Base-by-base conservation (phyloP, 1,284 basidiomycete genomes). In the Austroboletus novae-zelandiae region DNA sequence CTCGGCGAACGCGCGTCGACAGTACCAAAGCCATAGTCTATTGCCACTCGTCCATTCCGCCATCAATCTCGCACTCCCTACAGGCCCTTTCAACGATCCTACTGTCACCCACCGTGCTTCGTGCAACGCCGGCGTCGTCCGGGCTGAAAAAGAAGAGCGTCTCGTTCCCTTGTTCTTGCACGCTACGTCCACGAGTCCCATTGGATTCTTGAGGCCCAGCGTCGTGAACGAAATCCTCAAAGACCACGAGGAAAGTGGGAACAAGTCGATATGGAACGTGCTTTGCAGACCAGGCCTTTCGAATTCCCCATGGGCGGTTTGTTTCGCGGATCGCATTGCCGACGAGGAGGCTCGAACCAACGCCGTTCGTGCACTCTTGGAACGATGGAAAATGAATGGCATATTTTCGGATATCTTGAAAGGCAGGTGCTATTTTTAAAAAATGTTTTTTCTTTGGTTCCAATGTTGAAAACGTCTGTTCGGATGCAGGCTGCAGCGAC, bases 21-120 rank as follows among this genome's bases (percentile, higher is more conserved):
- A 35, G 5, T 47, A n/a, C 35, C 36, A 39, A 9, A 39, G 9
- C 17, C 45, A 4, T 9, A 59, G 59, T 32, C 15, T 64, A 9
- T 37, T 62, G 27, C 51, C 52, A 2, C 41, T 64, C 2, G 63
- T 66, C 20, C 54, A 50, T 20, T 64, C 57, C n/a, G 51, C 63
- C 10, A 47, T 62, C 49, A 62, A 66, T 29, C 60, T 62, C 17
- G 23, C 46, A 39, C 63, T 66, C 18, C 63, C 61, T 39, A 14
- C 48, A 2, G 59, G 59, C 23, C 61, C 56, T 17, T 66, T 62
- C 40, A 25, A 64, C 18, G 45, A 62, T 30, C 53, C 49, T 4
- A 4, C 47, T 31, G 15, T 15, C 15, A 40, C 17, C 9, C 41
- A 62, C 25, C 63, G 57, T 17, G 59, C 61, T 6, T 60, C 59